These are phyloP conservation scores for Novymonas esmeraldas DNA, from an alignment of 208 protist genomes.

Conservation along the genomic window DNA sequence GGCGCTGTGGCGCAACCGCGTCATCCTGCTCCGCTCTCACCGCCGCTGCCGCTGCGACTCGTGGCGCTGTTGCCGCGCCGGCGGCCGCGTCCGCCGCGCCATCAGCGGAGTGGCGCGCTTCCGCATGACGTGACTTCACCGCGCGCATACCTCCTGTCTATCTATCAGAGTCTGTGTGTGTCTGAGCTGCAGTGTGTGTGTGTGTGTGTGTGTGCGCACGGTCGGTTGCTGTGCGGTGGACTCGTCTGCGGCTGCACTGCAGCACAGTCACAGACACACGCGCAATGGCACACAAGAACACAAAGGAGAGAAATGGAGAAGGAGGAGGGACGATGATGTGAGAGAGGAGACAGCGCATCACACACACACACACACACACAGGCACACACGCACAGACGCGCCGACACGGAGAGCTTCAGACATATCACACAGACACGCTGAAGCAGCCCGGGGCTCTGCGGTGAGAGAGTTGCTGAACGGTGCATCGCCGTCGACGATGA, in stretches of 20 bases:
- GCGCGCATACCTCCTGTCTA: slow-evolving; percentile 1
- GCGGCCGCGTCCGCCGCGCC: neutral
- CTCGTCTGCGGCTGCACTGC: too few species aligned
- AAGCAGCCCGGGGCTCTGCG: neutral
- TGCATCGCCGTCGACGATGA: too few species aligned
- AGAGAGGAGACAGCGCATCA: neutral
- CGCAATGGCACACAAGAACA: neutral
- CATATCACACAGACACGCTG: neutral
- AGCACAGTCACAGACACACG: too few species aligned
- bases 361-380: slow-evolving; percentile 7
- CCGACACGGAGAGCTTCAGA: neutral
- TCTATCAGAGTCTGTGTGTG: too few species aligned
- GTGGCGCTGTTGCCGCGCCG: too few species aligned
- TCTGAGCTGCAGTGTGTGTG: too few species aligned
- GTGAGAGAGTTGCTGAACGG: too few species aligned
- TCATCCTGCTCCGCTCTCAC: neutral
- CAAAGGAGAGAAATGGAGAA: neutral
- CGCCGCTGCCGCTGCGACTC: neutral
- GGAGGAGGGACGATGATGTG: neutral
- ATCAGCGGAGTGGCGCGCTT: neutral
- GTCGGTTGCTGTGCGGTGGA: neutral
- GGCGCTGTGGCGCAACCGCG: neutral
- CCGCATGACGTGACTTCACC: neutral
- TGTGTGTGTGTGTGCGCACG: neutral
- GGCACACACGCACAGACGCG: neutral